phyloP scores from a whole-genome alignment of 345 rosid species.

The Salix brachista region DNA sequence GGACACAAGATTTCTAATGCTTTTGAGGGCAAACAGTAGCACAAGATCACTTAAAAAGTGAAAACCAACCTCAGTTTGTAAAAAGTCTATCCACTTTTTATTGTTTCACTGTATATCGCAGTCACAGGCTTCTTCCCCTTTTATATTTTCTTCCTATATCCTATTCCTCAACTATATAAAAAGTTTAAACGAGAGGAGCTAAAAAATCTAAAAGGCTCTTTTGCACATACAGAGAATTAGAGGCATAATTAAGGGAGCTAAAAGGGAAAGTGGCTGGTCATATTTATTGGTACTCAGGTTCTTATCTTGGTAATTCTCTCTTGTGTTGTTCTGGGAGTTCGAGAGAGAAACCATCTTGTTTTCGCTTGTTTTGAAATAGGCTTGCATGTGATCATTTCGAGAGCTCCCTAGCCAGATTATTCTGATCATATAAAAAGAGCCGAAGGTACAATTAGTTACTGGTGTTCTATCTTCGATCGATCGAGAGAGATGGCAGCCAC shows the following conservation, averaged over 20 bases:
- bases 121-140: neutral
- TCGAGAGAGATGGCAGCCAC: slow-evolving; percentile 45
- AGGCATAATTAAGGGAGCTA: neutral
- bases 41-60: neutral
- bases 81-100: slow-evolving; percentile 3
- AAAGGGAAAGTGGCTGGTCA: slow-evolving; percentile 25
- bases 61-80: neutral
- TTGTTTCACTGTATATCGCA: neutral
- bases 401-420: neutral
- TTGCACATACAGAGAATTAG: neutral
- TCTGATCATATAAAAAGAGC: neutral
- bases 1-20: slow-evolving; percentile 10
- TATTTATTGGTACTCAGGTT: slow-evolving; percentile 18
- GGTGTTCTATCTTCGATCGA: neutral
- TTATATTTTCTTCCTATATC: neutral
- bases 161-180: neutral
- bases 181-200: neutral
- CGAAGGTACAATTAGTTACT: neutral
- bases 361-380: slow-evolving; percentile 5
- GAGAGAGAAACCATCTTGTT: slow-evolving; percentile 13
- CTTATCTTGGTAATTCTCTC: slow-evolving; percentile 12
- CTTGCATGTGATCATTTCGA: slow-evolving; percentile 1
- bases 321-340: slow-evolving; percentile 9
- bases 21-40: slow-evolving; percentile 29
- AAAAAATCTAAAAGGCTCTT: neutral